Base-by-base conservation (phyloP, 768 basidiomycete species). In the Gyrodon lividus region DNA sequence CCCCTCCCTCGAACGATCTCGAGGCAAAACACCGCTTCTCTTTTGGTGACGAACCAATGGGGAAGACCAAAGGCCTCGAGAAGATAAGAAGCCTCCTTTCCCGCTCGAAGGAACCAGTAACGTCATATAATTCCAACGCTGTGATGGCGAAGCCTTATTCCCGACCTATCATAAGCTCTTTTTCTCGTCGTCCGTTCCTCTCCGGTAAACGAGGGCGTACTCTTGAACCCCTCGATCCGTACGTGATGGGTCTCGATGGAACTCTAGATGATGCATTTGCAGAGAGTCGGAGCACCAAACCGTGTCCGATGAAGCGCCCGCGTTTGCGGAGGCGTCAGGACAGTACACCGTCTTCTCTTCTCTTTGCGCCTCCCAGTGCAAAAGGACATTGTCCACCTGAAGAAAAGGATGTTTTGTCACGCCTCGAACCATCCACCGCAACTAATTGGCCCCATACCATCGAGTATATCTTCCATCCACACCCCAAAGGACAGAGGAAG, bases 291-390 rank as follows among this genome's bases (percentile, higher is more conserved):
- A 17, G 23, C 22, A 16, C 51, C 7, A 41, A 8, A 6, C 19
- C 41, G 12, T 4, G 14, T 9, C 43, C 48, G 30, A 54, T 50
- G 41, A 30, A 19, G 28, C 52, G 64, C 20, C 54, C 43, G 14
- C 54, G 59, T 20, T 23, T 51, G 41, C 26, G 30, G 39, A 26
- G 6, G 7, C 53, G 24, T 34, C 48, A 35, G 26, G 59, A 51
- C 30, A 13, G 47, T n/a, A 54, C 57, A 39, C 64, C 67, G 10
- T 37, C 65, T 10, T 62, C 65, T 26, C 62, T 67, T 41, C 57
- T 65, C 34, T 19, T 56, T 2, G 52, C 59, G 39, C 51, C 65
- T 28, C 59, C 57, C 3, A 24, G 20, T 5, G 42, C n/a, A 10
- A 46, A 44, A 16, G 46, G 13, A 28, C n/a, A n/a, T 26, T 6